Evolutionary conservation across 306 rosid genomes (phyloP), one percentile per base, ranked within the genome.

Genomic region (Cucumis melo): DNA sequence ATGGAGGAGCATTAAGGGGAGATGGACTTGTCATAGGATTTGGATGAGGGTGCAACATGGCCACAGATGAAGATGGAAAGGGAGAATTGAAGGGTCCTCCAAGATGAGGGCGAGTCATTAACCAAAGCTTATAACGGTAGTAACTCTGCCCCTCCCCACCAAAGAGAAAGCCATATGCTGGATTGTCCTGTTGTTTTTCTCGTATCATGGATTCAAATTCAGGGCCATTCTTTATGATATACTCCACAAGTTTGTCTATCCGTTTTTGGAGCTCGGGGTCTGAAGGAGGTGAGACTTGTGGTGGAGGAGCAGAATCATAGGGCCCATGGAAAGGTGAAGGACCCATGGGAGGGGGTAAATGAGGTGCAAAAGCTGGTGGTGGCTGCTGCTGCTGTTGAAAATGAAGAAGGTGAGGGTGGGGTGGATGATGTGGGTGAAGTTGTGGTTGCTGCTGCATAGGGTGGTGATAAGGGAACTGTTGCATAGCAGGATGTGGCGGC

Each of bases 181-280:
- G 99, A 84, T 92, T 94, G 56, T 94, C 99, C 61, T 89, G 85
- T 78, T 94, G 97, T 73, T 94, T 94, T 57, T 94, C 97, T 58
- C 99, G 88, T 73, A 94, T 90, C 97, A 90, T 94, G 75, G 92
- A 92, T 81, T 92, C 99, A 84, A 94, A 94, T 66, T 92, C 97
- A 10, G 97, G 99, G 10, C 97, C 99, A 78, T 92, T 92, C 84
- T 94, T 92, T 73, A 91, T 91, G 2, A 92, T 75, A 65, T 94
- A 94, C 86, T 94, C 98, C 66, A 87, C 97, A 65, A 92, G 89
- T 83, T 92, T 92, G 68, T 94, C 99, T 59, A 94, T 87, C 38
- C 97, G 89, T 82, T 94, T 94, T 29, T 92, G 99, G 70, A 92
- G 97, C 84, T 94, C 99, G 0, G 96, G 93, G 82, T 94, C 99